Percentiles rank a stretch among this genome's conserved stretches.
Evolutionary conservation across 2,329 filamentous ascomycete genomes (phyloP).

Genomic region (Trichoderma sp.): DNA sequence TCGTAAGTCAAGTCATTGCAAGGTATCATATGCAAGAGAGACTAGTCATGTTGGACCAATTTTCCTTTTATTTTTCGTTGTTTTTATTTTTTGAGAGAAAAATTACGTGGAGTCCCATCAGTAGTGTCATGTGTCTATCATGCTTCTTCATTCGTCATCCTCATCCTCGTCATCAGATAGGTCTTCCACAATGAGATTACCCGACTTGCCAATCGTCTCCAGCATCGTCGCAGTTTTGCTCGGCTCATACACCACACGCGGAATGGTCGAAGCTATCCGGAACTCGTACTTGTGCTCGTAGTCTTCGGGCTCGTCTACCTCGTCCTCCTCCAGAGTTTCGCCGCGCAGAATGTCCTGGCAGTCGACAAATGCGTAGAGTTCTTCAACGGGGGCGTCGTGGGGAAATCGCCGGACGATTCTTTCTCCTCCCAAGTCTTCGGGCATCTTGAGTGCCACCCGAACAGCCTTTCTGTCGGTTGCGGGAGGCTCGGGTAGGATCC

Average conservation of each 20-base stretch:
- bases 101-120: background rate
- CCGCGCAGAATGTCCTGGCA: slow-evolving; percentile 68
- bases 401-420: slow-evolving; percentile 76
- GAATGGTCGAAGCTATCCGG: slow-evolving; percentile 79
- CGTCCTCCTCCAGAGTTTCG: slow-evolving; percentile 32
- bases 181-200: slow-evolving; percentile 85
- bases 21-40: background rate
- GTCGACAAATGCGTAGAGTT: slow-evolving; percentile 94
- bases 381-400: slow-evolving; percentile 70
- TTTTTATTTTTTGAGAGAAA: background rate
- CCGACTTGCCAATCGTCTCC: slow-evolving; percentile 75
- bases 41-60: background rate
- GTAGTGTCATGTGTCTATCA: background rate
- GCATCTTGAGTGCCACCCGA: slow-evolving; percentile 66
- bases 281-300: slow-evolving; percentile 87
- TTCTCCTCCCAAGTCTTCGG: slow-evolving; percentile 59
- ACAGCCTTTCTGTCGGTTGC: slow-evolving; percentile 64
- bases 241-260: slow-evolving; percentile 74
- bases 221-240: slow-evolving; percentile 64
- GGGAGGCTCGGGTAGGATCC: slow-evolving; percentile 66
- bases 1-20: background rate
- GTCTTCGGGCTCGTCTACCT: slow-evolving; percentile 51
- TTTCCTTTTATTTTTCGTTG: background rate
- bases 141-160: slow-evolving; percentile 30
- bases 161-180: slow-evolving; percentile 37